Percentiles rank a stretch among this genome's conserved stretches.
Conservation (phyloP, 805 yeast genomes). For the Starmera dryadoides region DNA sequence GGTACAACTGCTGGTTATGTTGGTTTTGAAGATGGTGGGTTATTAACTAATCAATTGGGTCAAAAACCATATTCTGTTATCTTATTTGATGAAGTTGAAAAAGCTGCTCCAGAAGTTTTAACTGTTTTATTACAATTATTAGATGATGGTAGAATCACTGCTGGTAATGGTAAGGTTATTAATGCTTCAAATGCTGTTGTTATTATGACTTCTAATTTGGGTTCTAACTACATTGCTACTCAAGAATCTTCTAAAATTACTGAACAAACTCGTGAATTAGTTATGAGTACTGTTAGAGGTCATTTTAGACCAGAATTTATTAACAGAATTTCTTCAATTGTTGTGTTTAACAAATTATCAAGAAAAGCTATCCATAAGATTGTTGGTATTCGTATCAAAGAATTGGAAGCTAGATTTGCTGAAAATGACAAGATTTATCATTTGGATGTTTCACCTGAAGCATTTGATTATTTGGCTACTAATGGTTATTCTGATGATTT, state of each 20-base stretch:
- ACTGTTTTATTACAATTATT: conserved; percentile 86
- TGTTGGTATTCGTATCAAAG: conserved; percentile 76
- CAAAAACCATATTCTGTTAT: conserved; percentile 95
- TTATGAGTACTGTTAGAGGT: conserved; percentile 73
- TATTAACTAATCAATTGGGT: conserved; percentile 84
- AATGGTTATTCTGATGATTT: conserved; percentile 88
- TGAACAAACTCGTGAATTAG: conserved; percentile 62
- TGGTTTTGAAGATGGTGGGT: conserved; percentile 97
- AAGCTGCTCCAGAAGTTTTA: conserved; percentile 96
- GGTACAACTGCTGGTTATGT: conserved; percentile 98
- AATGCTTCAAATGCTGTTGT: conserved; percentile 89
- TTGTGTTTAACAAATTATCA: conserved; percentile 88
- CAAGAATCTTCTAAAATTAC: conserved; percentile 59
- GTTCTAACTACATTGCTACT: conserved; percentile 81
- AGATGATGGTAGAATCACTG: conserved; percentile 94
- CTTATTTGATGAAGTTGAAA: conserved; percentile 94
- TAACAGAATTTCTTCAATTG: conserved; percentile 90
- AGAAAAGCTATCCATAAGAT: conserved; percentile 89
- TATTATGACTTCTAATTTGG: conserved; percentile 95
- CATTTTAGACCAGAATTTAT: conserved; percentile 98
- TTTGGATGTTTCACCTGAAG: conserved; percentile 66
- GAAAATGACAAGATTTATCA: conserved; percentile 73
- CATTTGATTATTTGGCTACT: conserved; percentile 73
- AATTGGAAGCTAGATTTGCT: conserved; percentile 80
- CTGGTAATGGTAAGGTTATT: conserved; percentile 89